Evolutionary conservation across 768 basidiomycete genomes (phyloP).

Genomic region (Termitomyces sp.): DNA sequence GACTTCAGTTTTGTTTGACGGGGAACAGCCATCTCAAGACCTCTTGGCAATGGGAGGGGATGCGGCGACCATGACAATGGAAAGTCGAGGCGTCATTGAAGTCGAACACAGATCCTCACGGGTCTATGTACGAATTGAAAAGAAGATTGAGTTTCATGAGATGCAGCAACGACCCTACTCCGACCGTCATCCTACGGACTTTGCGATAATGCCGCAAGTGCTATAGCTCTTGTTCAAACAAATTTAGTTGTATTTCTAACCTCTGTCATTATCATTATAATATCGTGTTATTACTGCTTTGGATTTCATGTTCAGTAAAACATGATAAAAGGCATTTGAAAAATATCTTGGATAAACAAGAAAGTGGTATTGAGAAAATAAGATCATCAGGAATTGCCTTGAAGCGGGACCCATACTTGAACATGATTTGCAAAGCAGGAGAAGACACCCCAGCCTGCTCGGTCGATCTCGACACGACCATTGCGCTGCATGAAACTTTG

Average conservation of each 20-base stretch:
- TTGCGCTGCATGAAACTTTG: constrained; percentile 44
- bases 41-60: constrained; percentile 45
- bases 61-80: constrained; percentile 38
- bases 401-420: constrained; percentile 52
- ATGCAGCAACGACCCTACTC: constrained; percentile 7
- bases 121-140: background rate
- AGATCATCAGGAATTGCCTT: background rate
- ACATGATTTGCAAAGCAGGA: constrained; percentile 51
- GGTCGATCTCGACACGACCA: constrained; percentile 42
- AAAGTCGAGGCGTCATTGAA: constrained; percentile 19
- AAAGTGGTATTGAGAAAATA: background rate
- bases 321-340: too few relatives aligned
- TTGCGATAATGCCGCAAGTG: constrained; percentile 2
- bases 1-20: constrained; percentile 69
- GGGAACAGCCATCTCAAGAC: constrained; percentile 43
- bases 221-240: background rate
- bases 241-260: constrained; percentile 5
- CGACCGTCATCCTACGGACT: constrained; percentile 2
- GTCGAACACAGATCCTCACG: constrained; percentile 3
- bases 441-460: constrained; percentile 65
- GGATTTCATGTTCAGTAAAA: background rate
- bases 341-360: background rate
- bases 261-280: background rate
- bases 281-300: background rate
- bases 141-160: constrained; percentile 8